A percentile compares a stretch with the other conserved stretches of the same genome.
Conservation (phyloP, 1,139 yeast species). For the Pichia sp. region DNA sequence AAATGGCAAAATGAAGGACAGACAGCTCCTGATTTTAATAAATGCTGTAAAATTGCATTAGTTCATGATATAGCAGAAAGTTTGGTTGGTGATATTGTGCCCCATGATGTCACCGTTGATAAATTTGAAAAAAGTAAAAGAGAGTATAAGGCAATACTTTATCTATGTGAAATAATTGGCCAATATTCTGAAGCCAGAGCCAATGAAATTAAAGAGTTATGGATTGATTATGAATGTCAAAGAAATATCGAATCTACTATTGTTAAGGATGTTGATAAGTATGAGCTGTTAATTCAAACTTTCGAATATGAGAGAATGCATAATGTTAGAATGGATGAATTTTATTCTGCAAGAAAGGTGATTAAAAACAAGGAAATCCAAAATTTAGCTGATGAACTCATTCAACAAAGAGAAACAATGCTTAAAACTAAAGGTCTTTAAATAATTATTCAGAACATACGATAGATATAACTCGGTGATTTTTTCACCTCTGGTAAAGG, state of each 20-base stretch:
- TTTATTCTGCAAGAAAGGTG: conserved; percentile 52
- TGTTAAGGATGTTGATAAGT: conserved; percentile 92
- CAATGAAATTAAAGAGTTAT: conserved; percentile 57
- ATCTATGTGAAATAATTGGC: conserved; percentile 50
- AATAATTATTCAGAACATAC: background rate
- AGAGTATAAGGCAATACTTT: conserved; percentile 67
- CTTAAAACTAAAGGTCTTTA: conserved; percentile 21
- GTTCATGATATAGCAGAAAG: conserved; percentile 94
- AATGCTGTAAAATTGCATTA: conserved; percentile 79
- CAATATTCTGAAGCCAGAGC: conserved; percentile 62
- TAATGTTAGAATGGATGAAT: conserved; percentile 58
- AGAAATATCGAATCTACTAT: conserved; percentile 76
- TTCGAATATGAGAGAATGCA: conserved; percentile 76
- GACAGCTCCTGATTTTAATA: conserved; percentile 19
- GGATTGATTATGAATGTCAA: conserved; percentile 89
- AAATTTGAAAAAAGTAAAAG: conserved; percentile 64
- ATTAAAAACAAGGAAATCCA: conserved; percentile 70
- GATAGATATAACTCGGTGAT: no score
- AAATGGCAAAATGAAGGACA: conserved; percentile 27
- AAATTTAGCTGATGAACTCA: conserved; percentile 59
- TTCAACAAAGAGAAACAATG: conserved; percentile 46
- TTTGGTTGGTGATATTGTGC: conserved; percentile 92
- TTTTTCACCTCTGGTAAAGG: no score
- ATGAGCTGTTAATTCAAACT: conserved; percentile 84
- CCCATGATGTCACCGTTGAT: conserved; percentile 45